Percentiles rank a stretch among this genome's conserved stretches.
These are phyloP conservation scores for Ceriops decandra DNA, from an alignment of 345 rosid species.

Conservation along the genomic window DNA sequence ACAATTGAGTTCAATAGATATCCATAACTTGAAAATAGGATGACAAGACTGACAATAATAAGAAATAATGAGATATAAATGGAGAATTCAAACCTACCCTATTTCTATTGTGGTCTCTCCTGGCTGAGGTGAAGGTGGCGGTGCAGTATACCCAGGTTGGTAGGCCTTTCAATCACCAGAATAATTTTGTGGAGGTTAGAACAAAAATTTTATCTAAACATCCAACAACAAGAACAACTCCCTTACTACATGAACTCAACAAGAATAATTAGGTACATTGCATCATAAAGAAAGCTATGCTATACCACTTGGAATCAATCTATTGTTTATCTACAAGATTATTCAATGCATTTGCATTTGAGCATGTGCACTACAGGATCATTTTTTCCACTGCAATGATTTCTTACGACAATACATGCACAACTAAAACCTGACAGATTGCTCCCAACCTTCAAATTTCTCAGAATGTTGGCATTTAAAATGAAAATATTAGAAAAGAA, in stretches of 20 bases:
- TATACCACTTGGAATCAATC: too few species aligned
- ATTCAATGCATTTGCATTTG: too few species aligned
- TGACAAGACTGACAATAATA: not conserved
- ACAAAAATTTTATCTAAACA: not conserved
- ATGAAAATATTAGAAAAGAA: too few species aligned
- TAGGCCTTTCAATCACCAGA: slow-evolving; percentile 19
- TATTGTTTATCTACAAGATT: too few species aligned
- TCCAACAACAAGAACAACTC: not conserved
- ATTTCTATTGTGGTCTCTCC: slow-evolving; percentile 18
- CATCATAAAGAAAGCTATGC: too few species aligned
- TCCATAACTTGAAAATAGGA: not conserved
- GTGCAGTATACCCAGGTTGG: slow-evolving; percentile 30
- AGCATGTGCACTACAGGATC: too few species aligned
- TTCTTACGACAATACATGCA: too few species aligned
- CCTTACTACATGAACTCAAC: not conserved
- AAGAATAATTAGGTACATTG: too few species aligned
- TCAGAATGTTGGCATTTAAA: too few species aligned
- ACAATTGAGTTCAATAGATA: not conserved
- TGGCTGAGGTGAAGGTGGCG: slow-evolving; percentile 13
- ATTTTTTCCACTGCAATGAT: too few species aligned
- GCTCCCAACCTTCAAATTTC: too few species aligned
- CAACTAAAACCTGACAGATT: too few species aligned
- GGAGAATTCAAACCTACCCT: slow-evolving; percentile 1
- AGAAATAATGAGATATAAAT: not conserved
- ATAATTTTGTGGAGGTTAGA: slow-evolving; percentile 2